phyloP scores from a whole-genome alignment of 805 yeast genomes.

The Schizosaccharomyces japonicus region DNA sequence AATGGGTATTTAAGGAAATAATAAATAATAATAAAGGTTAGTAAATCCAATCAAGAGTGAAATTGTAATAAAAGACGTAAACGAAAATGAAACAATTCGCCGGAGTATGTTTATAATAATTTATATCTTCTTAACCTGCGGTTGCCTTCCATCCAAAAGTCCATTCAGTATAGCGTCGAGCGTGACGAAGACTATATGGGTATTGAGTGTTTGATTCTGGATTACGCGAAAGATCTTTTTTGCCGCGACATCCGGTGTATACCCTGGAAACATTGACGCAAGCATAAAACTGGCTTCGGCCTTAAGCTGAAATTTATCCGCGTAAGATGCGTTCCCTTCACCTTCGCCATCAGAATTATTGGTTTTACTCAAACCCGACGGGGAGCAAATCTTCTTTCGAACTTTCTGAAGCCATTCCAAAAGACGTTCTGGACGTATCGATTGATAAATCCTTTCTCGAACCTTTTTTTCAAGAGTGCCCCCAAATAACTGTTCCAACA shows the following conservation, averaged over 20 bases:
- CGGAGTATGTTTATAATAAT: no score
- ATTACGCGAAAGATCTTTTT: not conserved
- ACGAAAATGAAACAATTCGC: no score
- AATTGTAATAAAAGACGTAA: no score
- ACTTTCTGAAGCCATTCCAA: not conserved
- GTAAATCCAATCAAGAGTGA: no score
- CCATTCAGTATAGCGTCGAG: not conserved
- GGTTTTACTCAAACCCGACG: not conserved
- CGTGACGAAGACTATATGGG: not conserved
- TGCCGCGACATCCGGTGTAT: not conserved
- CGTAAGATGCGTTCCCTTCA: not conserved
- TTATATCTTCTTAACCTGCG: no score
- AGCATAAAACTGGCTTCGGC: constrained; percentile 4
- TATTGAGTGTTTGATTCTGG: constrained; percentile 1
- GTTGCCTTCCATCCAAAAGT: no score
- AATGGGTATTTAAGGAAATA: no score
- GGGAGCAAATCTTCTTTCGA: not conserved
- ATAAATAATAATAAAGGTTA: no score
- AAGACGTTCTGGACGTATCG: not conserved
- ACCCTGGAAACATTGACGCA: constrained; percentile 3
- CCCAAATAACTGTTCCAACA: constrained; percentile 1
- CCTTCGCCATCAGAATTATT: not conserved
- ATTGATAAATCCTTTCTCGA: not conserved
- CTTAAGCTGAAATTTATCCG: not conserved
- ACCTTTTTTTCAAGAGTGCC: not conserved